A percentile compares a stretch with the other conserved stretches of the same genome.
Evolutionary conservation across 148 eudicot genomes (phyloP).

Genomic region (Spergularia marina): DNA sequence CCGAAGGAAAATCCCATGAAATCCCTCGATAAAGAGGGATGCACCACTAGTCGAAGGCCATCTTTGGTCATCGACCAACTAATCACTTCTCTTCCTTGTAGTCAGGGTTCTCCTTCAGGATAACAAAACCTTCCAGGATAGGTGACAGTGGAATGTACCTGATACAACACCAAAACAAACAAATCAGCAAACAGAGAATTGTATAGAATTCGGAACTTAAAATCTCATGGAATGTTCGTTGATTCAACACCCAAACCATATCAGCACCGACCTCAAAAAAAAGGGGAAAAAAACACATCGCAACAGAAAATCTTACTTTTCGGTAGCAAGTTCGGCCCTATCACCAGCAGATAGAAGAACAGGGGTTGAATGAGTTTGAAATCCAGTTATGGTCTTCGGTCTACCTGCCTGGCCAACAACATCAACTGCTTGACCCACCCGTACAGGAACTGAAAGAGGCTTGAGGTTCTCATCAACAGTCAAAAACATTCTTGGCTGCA

Average conservation of each 20-base stretch:
- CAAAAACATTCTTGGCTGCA: constrained; percentile 91
- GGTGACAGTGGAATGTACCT: constrained; percentile 92
- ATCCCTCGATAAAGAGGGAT: background rate
- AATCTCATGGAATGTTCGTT: too few species aligned
- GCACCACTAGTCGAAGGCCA: background rate
- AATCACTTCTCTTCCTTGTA: constrained; percentile 61
- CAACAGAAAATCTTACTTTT: constrained; percentile 49
- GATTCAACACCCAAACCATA: too few species aligned
- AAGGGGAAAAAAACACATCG: background rate
- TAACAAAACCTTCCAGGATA: constrained; percentile 87
- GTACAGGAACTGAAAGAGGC: constrained; percentile 92
- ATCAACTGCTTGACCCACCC: constrained; percentile 96
- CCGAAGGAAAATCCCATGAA: background rate
- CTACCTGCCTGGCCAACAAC: constrained; percentile 97
- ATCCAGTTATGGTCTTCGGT: constrained; percentile 93
- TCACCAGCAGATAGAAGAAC: constrained; percentile 92
- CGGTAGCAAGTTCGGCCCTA: constrained; percentile 96
- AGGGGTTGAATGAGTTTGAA: constrained; percentile 94
- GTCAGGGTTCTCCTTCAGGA: constrained; percentile 87
- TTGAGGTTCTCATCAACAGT: constrained; percentile 92
- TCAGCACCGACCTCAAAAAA: too few species aligned
- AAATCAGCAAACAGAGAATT: background rate
- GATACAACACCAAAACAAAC: constrained; percentile 9
- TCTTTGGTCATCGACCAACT: background rate
- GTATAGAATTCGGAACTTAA: too few species aligned